These are phyloP conservation scores for Russula abietina DNA, from an alignment of 768 basidiomycete species.

Conservation along the genomic window DNA sequence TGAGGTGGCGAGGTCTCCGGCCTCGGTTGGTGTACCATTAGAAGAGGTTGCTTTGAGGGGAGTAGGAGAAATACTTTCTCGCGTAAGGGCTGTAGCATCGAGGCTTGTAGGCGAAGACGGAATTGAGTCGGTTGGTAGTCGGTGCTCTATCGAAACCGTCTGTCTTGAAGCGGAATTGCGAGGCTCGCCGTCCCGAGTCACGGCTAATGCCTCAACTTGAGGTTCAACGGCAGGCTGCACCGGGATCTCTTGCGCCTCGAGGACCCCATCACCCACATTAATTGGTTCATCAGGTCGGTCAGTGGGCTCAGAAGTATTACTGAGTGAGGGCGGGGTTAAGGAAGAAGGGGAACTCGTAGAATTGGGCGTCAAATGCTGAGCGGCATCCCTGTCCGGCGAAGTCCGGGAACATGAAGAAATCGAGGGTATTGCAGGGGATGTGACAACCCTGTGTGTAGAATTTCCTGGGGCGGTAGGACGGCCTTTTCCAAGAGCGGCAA, in stretches of 20 bases:
- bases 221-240: background rate
- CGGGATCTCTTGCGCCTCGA: background rate
- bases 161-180: background rate
- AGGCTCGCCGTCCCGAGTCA: background rate
- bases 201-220: background rate
- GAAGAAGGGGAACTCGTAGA: background rate
- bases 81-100: background rate
- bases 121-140: background rate
- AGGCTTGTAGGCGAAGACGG: constrained; percentile 1
- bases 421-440: constrained; percentile 14
- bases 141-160: background rate
- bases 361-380: background rate
- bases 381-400: constrained; percentile 10
- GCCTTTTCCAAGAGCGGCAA: constrained; percentile 36
- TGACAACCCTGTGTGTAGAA: constrained; percentile 13
- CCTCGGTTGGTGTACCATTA: background rate
- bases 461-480: constrained; percentile 21
- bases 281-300: background rate
- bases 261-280: background rate
- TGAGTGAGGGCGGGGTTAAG: background rate
- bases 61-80: background rate
- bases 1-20: background rate
- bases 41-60: background rate
- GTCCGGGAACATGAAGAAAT: background rate
- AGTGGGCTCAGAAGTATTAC: background rate